Evolutionary conservation across 805 yeast species (phyloP), one percentile per base, ranked within the genome.

Genomic region (Kodamaea neixiangensis): DNA sequence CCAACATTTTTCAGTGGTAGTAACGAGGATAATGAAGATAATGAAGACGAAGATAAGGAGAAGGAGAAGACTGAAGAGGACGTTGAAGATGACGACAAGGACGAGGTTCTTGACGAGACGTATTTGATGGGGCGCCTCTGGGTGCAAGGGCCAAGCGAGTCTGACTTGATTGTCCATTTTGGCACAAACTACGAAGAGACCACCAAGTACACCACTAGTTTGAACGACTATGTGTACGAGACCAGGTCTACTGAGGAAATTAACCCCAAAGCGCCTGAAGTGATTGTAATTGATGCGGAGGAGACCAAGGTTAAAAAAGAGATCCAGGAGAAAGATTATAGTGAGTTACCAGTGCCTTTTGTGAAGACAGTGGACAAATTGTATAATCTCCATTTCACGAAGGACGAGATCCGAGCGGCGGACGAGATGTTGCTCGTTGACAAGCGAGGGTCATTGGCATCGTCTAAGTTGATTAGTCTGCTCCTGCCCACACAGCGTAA

Each of bases 81-180:
- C 11, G 41, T 37, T 25, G 46, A 33, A 6, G 77, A 71, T 5
- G 80, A 77, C 7, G 75, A 71, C 10, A 71, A 70, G 13, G 82
- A 76, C 15, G 83, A 76, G 20, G 71, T 73, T 17, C 57, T 61
- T 14, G 82, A 77, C 35, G 83, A 81, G 48, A 79, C 83, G 0
- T 90, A 86, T 60, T 75, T 86, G 21, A 86, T 88, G 86, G 97
- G 97, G 5, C 75, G 88, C 49, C 63, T 92, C 14, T 91, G 96
- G 94, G 78, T 94, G 2, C 97, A 91, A 66, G 99, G 99, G 0
- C 98, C 98, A 1, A 61, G 76, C 62, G 66, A 68, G 25, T 73
- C 70, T 47, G 85, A 81, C 60, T 53, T 77, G 39, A 49, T 53
- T 10, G 56, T 68, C 2, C 63, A 69, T 51, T 47, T 47, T 13